Conservation (phyloP, 345 rosid species). For the Reutealis trisperma region DNA sequence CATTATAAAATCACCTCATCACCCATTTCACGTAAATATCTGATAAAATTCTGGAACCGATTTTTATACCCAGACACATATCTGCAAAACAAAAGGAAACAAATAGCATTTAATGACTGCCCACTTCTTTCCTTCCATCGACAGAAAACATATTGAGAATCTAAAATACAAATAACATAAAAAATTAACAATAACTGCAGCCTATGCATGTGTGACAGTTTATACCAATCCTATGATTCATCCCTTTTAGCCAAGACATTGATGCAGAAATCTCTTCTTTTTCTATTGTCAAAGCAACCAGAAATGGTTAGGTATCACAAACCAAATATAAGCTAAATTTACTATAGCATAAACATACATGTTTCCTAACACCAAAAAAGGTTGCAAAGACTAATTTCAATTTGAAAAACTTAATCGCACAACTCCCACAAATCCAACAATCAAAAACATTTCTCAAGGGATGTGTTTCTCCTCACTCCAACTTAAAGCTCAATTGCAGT, state of each 20-base stretch:
- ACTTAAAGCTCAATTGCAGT: not conserved
- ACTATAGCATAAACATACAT: not conserved
- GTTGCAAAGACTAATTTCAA: no score
- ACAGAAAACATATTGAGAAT: not conserved
- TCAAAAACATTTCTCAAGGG: not conserved
- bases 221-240: not conserved
- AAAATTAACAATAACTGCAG: not conserved
- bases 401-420: not conserved
- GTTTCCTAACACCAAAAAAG: not conserved
- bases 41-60: slow-evolving; percentile 96
- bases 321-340: not conserved
- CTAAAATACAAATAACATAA: not conserved
- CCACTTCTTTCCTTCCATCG: not conserved
- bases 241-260: not conserved
- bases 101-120: slow-evolving; percentile 2
- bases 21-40: slow-evolving; percentile 91
- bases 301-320: not conserved
- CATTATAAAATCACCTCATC: slow-evolving; percentile 69
- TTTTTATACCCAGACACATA: slow-evolving; percentile 97
- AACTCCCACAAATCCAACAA: no score
- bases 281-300: not conserved
- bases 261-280: not conserved
- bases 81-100: slow-evolving; percentile 52
- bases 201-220: not conserved
- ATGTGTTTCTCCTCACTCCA: not conserved